Evolutionary conservation across 2,329 filamentous ascomycete species (phyloP).

Genomic region (Diaporthe ampelina): DNA sequence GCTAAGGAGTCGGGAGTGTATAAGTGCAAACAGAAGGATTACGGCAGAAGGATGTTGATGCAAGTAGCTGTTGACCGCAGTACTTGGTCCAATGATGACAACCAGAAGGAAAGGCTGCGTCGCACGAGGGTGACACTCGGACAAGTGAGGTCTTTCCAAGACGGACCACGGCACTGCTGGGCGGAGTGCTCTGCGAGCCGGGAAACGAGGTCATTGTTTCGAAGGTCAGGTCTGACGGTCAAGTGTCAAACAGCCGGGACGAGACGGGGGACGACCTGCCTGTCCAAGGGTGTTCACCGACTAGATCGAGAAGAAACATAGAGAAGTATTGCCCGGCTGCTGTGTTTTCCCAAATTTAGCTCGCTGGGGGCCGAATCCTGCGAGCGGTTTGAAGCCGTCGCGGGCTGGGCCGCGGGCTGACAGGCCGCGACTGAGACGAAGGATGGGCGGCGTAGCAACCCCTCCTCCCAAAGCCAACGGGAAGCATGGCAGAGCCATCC

Average conservation of each 20-base stretch:
- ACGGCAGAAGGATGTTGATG: not conserved
- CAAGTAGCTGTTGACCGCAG: slow-evolving; percentile 9
- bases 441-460: slow-evolving; percentile 29
- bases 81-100: slow-evolving; percentile 10
- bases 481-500: not conserved
- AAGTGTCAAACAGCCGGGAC: slow-evolving; percentile 18
- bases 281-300: slow-evolving; percentile 20
- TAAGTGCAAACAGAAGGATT: slow-evolving; percentile 27
- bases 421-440: slow-evolving; percentile 33
- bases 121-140: slow-evolving; percentile 28
- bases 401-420: slow-evolving; percentile 35
- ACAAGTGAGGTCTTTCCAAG: slow-evolving; percentile 10
- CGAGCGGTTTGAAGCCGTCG: slow-evolving; percentile 21
- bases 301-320: not conserved
- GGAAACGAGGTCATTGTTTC: slow-evolving; percentile 31
- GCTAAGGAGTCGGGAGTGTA: slow-evolving; percentile 28
- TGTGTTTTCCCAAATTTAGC: slow-evolving; percentile 27
- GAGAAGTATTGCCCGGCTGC: not conserved
- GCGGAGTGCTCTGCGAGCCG: not conserved
- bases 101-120: not conserved
- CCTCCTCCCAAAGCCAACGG: not conserved
- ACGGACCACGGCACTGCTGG: slow-evolving; percentile 23
- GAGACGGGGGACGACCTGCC: slow-evolving; percentile 9
- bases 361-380: slow-evolving; percentile 27
- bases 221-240: slow-evolving; percentile 32